Base-by-base conservation (phyloP, 768 basidiomycete genomes). In the Boletus rubescentipes region DNA sequence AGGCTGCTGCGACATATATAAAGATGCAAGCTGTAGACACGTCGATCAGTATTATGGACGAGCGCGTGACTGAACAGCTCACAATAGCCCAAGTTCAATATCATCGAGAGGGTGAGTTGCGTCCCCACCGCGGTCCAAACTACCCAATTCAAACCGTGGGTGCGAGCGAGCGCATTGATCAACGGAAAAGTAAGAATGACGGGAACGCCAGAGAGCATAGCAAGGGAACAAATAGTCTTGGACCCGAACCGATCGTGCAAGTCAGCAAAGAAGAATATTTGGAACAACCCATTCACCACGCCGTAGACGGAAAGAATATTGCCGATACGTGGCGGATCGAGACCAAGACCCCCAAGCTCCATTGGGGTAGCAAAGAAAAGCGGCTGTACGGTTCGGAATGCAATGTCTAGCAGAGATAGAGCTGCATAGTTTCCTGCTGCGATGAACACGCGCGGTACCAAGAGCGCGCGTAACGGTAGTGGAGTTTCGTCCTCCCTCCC, bases 321-420 rank as follows among this genome's bases (percentile, higher is more conserved):
- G 5, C 89, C 89, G 36, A 91, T 90, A 14, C 63, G 68, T 6
- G 80, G 72, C 4, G 89, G 87, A n/a, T 79, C 70, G 18, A 90
- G 70, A 4, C 86, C 86, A 15, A 90, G 77, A 1, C 89, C 89
- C 34, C 89, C 89, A n/a, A 82, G 73, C 26, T 76, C 74, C 47
- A 84, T 73, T 18, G 89, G 86, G 9, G 86, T 89, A 18, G 87
- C 81, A 43, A 82, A 75, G 69, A 87, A 90, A 23, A 89, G 67
- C 0, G 89, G 89, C 35, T 84, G 82, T 9, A 90, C 71, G 10
- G 84, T 79, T 45, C 81, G 81, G 59, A 80, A 82, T 9, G 83
- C 68, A 41, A 89, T 88, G 56, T 89, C 88, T 43, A 86, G 67
- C 6, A 89, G 69, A 5, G 86, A 81, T 23, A 90, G 75, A 26